Percentiles rank a stretch among this genome's conserved stretches.
Conservation (phyloP, 202 grass and related monocot species). For the Digitaria exilis region DNA sequence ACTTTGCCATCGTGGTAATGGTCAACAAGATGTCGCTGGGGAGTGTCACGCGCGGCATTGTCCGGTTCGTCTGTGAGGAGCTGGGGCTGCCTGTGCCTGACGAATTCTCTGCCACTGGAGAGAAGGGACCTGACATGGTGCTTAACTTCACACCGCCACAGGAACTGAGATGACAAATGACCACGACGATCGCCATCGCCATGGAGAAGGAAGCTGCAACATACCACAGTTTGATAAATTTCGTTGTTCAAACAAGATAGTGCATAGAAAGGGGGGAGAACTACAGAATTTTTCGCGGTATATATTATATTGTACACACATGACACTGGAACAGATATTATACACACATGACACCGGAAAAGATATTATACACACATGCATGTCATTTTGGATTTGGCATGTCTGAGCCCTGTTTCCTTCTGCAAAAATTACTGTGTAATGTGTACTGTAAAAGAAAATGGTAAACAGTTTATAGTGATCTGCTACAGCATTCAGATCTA, state of each 20-base stretch:
- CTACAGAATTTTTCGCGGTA: background rate
- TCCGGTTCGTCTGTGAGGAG: conserved; percentile 79
- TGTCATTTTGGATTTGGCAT: conserved; percentile 22
- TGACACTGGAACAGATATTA: no score
- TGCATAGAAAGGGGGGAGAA: background rate
- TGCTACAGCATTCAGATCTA: no score
- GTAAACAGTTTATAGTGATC: background rate
- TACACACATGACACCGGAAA: no score
- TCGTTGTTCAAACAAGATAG: background rate
- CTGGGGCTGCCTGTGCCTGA: conserved; percentile 78
- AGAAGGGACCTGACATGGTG: conserved; percentile 94
- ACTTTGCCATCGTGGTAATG: conserved; percentile 82
- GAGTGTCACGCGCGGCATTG: conserved; percentile 62
- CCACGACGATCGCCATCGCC: background rate
- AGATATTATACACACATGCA: background rate
- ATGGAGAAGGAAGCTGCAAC: background rate
- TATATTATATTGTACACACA: background rate
- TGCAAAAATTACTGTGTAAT: background rate
- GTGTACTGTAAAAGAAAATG: background rate
- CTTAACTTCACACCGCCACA: conserved; percentile 47
- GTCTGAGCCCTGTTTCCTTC: background rate
- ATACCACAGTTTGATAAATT: background rate
- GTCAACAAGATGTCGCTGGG: conserved; percentile 93
- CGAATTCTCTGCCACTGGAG: conserved; percentile 67
- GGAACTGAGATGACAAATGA: conserved; percentile 23